Evolutionary conservation across 2,329 filamentous ascomycete species (phyloP).

Genomic region (Xylaria sp.): DNA sequence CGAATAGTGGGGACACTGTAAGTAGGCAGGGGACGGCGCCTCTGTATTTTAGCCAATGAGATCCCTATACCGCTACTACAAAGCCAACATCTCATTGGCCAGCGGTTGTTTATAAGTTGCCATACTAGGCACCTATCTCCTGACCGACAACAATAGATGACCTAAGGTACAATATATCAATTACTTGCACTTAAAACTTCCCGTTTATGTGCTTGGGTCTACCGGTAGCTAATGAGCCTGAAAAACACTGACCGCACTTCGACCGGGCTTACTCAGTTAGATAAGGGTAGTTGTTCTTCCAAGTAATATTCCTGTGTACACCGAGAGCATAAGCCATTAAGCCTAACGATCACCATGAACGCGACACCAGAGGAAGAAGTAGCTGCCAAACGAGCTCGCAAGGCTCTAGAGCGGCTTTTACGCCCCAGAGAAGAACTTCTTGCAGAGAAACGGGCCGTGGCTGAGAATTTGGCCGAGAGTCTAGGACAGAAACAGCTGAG

Average conservation of each 20-base stretch:
- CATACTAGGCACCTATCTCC: not conserved
- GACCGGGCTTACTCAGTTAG: not conserved
- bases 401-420: slow-evolving; percentile 63
- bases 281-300: not conserved
- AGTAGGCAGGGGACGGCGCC: too few relatives aligned
- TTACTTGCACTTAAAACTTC: too few relatives aligned
- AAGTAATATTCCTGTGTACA: not conserved
- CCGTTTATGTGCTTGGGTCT: too few relatives aligned
- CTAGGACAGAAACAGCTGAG: slow-evolving; percentile 56
- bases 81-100: not conserved
- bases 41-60: slow-evolving; percentile 9
- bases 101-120: not conserved
- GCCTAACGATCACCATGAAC: slow-evolving; percentile 38
- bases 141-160: not conserved
- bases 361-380: slow-evolving; percentile 45
- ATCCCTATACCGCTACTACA: not conserved
- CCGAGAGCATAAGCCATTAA: not conserved
- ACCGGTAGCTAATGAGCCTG: not conserved
- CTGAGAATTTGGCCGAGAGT: slow-evolving; percentile 63
- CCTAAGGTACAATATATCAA: not conserved
- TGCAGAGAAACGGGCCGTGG: slow-evolving; percentile 66
- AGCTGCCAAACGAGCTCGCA: slow-evolving; percentile 53
- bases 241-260: not conserved
- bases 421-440: slow-evolving; percentile 67
- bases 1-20: slow-evolving; percentile 20